phyloP scores from a whole-genome alignment of 441 rosid species.

The Codiaeum variegatum region DNA sequence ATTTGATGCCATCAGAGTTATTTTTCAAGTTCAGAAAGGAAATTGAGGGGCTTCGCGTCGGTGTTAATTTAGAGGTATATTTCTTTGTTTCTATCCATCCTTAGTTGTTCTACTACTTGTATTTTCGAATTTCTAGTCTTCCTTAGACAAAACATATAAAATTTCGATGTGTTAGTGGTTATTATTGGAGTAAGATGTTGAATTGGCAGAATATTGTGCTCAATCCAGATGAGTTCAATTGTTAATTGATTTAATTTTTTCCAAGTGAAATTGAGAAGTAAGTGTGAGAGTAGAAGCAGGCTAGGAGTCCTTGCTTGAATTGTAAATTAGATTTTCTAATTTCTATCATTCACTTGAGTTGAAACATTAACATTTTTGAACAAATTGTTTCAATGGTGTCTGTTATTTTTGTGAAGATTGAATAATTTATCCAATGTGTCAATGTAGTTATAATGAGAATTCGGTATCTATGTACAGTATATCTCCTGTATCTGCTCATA shows the following conservation, averaged over 20 bases:
- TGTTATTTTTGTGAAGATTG: background rate
- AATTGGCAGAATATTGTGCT: background rate
- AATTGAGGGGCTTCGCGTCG: slow-evolving; percentile 76
- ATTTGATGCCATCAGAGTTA: slow-evolving; percentile 75
- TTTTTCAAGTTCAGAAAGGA: slow-evolving; percentile 85
- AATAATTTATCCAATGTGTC: background rate
- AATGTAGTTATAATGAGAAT: background rate
- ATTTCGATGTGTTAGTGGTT: background rate
- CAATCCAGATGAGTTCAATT: background rate
- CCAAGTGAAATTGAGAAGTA: background rate
- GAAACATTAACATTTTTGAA: background rate
- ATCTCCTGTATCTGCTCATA: background rate
- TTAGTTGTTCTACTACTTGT: slow-evolving; percentile 1
- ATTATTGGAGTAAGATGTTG: background rate
- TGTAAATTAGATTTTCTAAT: background rate
- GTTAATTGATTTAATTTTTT: background rate
- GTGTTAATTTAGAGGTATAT: slow-evolving; percentile 79
- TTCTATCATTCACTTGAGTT: background rate
- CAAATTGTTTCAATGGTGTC: background rate
- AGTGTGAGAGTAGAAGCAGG: too few relatives aligned
- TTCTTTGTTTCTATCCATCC: background rate
- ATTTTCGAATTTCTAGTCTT: background rate
- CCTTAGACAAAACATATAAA: background rate
- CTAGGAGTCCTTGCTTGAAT: background rate
- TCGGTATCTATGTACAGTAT: background rate